Conservation (phyloP, 441 rosid genomes). For the Lepidium campestre region DNA sequence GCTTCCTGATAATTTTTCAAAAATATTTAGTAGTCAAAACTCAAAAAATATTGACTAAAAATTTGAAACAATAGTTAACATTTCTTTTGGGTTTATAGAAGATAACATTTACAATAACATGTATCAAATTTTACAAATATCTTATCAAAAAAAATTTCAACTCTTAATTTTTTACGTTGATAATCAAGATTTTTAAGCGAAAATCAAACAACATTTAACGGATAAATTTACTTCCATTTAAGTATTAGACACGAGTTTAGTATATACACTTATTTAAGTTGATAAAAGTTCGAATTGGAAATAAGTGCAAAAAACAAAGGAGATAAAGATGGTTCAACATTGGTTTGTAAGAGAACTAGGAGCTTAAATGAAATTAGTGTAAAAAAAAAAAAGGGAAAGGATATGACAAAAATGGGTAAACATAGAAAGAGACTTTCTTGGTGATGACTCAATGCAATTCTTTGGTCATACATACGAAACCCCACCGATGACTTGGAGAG, state of each 20-base stretch:
- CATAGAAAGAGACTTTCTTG: constrained; percentile 6
- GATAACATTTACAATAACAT: background rate
- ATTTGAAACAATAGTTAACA: background rate
- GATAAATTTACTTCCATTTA: background rate
- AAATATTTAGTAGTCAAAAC: background rate
- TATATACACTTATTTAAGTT: background rate
- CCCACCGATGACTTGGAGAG: constrained; percentile 26
- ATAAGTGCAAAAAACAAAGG: background rate
- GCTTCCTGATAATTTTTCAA: background rate
- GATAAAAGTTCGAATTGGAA: background rate
- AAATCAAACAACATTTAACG: background rate
- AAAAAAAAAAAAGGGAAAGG: background rate
- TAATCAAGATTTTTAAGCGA: background rate
- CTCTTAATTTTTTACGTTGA: background rate
- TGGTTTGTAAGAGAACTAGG: background rate
- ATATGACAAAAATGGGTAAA: constrained; percentile 11
- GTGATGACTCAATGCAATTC: constrained; percentile 19
- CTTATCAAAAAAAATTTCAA: background rate
- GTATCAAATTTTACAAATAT: background rate
- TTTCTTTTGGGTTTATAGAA: too few relatives aligned
- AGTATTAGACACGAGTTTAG: background rate
- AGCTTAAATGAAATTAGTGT: background rate
- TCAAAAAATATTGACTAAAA: background rate
- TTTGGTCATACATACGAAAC: constrained; percentile 12
- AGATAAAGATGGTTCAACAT: background rate